Percentiles rank a stretch among this genome's conserved stretches.
phyloP scores from a whole-genome alignment of 345 rosid species.

The Excoecaria cochinchinensis region DNA sequence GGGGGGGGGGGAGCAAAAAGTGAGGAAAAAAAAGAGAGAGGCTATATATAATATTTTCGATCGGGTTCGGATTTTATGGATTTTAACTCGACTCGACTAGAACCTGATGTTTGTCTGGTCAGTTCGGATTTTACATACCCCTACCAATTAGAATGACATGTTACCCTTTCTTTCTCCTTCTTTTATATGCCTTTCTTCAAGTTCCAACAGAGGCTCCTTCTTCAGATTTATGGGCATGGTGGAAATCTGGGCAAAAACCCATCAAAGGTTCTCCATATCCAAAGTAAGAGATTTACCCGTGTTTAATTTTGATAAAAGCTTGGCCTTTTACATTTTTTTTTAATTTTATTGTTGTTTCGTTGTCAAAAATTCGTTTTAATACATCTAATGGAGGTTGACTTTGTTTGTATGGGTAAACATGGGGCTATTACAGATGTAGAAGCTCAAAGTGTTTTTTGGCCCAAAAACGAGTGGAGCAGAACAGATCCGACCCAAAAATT shows the following conservation, averaged over 20 bases:
- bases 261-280: conserved; percentile 99
- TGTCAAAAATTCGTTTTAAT: conserved; percentile 9
- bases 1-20: too few species aligned
- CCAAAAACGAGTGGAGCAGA: conserved; percentile 93
- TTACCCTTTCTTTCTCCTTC: too few species aligned
- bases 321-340: neutral
- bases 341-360: neutral
- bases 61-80: too few species aligned
- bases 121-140: too few species aligned
- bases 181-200: too few species aligned
- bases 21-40: too few species aligned
- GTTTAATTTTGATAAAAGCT: neutral
- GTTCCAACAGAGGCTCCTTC: conserved; percentile 85
- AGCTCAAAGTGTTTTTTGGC: conserved; percentile 95
- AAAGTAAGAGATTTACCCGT: conserved; percentile 57
- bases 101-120: too few species aligned
- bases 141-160: too few species aligned
- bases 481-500: conserved; percentile 90
- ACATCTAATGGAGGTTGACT: conserved; percentile 12
- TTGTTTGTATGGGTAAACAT: conserved; percentile 31
- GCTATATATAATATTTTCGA: too few species aligned
- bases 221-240: conserved; percentile 98
- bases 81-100: too few species aligned
- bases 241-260: conserved; percentile 98
- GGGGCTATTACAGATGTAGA: conserved; percentile 95